Base-by-base conservation (phyloP, 78 protist species). In the Thecamonas trahens region DNA sequence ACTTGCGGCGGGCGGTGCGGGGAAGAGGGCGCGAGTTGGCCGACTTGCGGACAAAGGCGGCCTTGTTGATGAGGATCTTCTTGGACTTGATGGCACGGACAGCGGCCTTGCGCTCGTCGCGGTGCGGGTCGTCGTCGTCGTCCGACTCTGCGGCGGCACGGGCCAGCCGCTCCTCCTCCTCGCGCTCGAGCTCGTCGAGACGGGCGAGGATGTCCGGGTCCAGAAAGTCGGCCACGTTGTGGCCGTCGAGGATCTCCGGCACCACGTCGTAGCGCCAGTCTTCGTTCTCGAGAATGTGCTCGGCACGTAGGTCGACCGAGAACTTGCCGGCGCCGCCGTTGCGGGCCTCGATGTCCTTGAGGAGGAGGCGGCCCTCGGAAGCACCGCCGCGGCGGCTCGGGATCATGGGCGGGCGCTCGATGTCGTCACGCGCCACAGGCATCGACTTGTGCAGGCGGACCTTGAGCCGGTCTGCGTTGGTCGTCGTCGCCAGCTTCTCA, bases 221-320 rank as follows among this genome's bases (percentile, higher is more conserved):
- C 66, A 96, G 40, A 44, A 78, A 95, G 70, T 96, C 99, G 4
- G 86, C 79, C 59, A 96, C 85, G 77, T 95, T 95, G 76, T 91
- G 73, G 53, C 99, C 99, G 78, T 98, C 92, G 75, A 92, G 62
- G 49, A 98, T 92, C 68, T 98, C 99, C 11, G 99, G 99, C 45
- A 97, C 79, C 29, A 45, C 67, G 79, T 98, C 99, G 59, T 84
- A 72, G 37, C 50, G 67, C 99, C 99, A 95, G 39, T 86, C 94
- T 1, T 39, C 77, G 65, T 77, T 37, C 24, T 39, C 63, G 39
- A 89, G 80, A 14, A 58, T 28, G 73, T 70, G 89, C 32, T 73
- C 61, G 54, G 74, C 58, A 1, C 66, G 44, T 18, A 61, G n/a
- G 57, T 84, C 76, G 9, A 39, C 0, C 28, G 38, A 7, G 80